Percentiles rank a stretch among this genome's conserved stretches.
Evolutionary conservation across 352 stramenopile species (phyloP).

Genomic region (Globisporangium lucens): DNA sequence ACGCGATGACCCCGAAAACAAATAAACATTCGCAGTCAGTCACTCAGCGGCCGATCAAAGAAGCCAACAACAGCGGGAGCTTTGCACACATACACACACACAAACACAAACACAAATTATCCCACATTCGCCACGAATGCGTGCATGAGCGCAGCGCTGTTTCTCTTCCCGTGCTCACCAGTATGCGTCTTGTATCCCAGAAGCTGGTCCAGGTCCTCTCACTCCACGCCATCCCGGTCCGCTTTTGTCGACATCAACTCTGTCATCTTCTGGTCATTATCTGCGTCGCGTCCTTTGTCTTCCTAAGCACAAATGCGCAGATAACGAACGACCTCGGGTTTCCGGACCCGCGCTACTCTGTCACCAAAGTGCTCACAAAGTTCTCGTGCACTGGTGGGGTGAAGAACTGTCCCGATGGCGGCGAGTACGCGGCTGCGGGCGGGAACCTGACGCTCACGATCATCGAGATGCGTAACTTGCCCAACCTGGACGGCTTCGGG

Average conservation of each 20-base stretch:
- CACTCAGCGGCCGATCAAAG: not conserved
- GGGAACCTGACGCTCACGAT: conserved; percentile 87
- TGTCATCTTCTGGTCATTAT: not conserved
- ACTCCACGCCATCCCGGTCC: not conserved
- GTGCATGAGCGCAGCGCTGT: not conserved
- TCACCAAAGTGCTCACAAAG: conserved; percentile 35
- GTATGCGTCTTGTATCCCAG: not conserved
- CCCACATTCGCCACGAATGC: not conserved
- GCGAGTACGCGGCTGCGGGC: conserved; percentile 70
- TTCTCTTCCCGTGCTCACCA: not conserved
- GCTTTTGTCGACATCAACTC: not conserved
- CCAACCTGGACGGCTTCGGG: conserved; percentile 77
- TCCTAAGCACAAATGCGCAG: conserved; percentile 23
- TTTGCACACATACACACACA: not conserved
- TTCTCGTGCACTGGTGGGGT: conserved; percentile 73
- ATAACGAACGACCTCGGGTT: conserved; percentile 57
- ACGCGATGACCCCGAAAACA: no score
- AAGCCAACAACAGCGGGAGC: not conserved
- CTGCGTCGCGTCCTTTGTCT: not conserved
- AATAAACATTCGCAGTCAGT: no score
- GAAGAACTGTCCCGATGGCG: conserved; percentile 65
- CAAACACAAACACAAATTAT: not conserved
- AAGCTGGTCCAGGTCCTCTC: not conserved
- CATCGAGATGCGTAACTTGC: conserved; percentile 82
- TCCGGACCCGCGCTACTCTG: conserved; percentile 65